Evolutionary conservation across 2,329 filamentous ascomycete genomes (phyloP), one percentile per base, ranked within the genome.

Genomic region (Pseudohalonectria lignicola): DNA sequence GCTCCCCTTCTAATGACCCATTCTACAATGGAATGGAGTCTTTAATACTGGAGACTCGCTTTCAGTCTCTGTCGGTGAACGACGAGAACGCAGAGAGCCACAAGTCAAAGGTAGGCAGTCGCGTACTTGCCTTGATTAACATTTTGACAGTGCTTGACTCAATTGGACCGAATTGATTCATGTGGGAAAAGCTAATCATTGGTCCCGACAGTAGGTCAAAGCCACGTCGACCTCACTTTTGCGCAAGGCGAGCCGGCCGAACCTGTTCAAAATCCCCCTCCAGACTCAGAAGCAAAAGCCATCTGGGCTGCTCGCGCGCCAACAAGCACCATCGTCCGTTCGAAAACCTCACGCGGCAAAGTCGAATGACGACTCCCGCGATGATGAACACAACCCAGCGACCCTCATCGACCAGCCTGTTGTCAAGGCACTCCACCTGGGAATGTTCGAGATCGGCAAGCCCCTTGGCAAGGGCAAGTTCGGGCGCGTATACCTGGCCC

Each of bases 371-470:
- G n/a, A n/a, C n/a, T n/a, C n/a, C n/a, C n/a, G n/a, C n/a, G n/a
- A n/a, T n/a, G n/a, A 10, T 51, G 56, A n/a, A 57, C 58, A 3
- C 39, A 38, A n/a, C 52, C n/a, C n/a, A n/a, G n/a, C n/a, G n/a
- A n/a, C 19, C 32, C n/a, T n/a, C n/a, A n/a, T n/a, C n/a, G n/a
- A 37, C 35, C 20, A 21, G 25, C 5, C 13, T 28, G 6, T 32
- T 29, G 19, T 31, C 40, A 79, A 76, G 49, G 61, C 86, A 48
- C 88, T 88, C 61, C 86, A 94, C 55, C 75, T 94, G 4, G 84
- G 86, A 60, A 93, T 93, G 85, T 94, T 94, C 57, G 87, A 94
- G 59, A 94, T 93, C 46, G 85, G 85, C 29, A 82, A 85, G 49
- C 84, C 85, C 1, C 67, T 93, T 4, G 85, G 85, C 39, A 92